Evolutionary conservation across 805 yeast species (phyloP), one percentile per base, ranked within the genome.

Genomic region (Candida multigemmis): DNA sequence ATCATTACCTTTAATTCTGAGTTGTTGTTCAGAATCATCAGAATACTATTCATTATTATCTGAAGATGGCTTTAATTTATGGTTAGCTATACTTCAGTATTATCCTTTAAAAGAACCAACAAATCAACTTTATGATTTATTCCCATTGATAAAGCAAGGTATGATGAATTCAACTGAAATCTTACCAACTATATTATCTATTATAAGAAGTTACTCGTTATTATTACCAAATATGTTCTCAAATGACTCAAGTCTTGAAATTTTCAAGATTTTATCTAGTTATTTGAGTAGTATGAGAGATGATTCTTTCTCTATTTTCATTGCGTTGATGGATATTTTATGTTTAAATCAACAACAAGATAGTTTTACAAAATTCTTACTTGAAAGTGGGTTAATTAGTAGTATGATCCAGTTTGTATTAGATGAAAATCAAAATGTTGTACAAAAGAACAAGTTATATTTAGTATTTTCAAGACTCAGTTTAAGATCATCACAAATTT

Each of bases 11-110:
- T 54, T 84, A 32, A 63, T 86, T 14, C 54, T 58, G 8, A 69
- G 79, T 24, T 77, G 91, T 41, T 74, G 82, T 37, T 67, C 76
- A 1, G 57, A 43, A 12, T 28, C 39, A 10, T 43, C 56, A 2
- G 57, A 48, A 16, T 31, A 38, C 19, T 57, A 60, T 12, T 69
- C 85, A 1, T 57, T 82, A 28, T 49, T 87, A 7, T 66, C 78
- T 12, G 96, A 87, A 45, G 96, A 87, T 53, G 95, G 93, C 0
- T 74, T 71, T 44, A 94, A 84, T 31, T 58, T 87, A 22, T 85
- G 95, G 94, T 59, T 69, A n/a, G 62, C 77, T 1, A 48, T 81
- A 2, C 46, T 85, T 27, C 81, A 73, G 35, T 74, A 75, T 34
- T 68, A 69, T 28, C 82, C 89, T 1, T 4, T 27, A 34, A 4